Evolutionary conservation across 306 rosid genomes (phyloP), one percentile per base, ranked within the genome.

Genomic region (Cucumis melo): DNA sequence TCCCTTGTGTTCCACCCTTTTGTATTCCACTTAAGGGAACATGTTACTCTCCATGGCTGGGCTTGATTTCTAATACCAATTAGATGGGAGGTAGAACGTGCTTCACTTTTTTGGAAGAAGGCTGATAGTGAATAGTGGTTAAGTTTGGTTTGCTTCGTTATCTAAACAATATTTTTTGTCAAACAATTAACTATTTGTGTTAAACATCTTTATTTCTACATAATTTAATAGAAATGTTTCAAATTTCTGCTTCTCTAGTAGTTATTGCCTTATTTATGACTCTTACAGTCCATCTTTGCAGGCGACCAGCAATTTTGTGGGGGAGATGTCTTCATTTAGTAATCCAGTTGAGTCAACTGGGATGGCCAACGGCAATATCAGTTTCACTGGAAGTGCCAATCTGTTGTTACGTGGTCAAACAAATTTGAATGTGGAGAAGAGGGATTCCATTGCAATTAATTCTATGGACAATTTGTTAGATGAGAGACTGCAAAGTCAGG

Each of bases 401-500:
- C 77, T 79, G 80, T 85, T 79, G 73, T 70, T 85, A 62, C 80
- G 29, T 36, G 78, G 78, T 84, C 93, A 83, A 77, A 59, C 65
- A 73, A 82, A 85, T 81, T 80, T 81, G 81, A 79, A 85, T 77
- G 80, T 60, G 54, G 83, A 77, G 86, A 80, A 61, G 74, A 83
- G 44, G 65, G 60, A 82, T 79, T 78, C 78, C 67, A 71, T 77
- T 57, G 67, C 87, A 64, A 66, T 58, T 76, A 79, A 73, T 78
- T 84, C 87, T 55, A 46, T 36, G 75, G 78, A 82, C 56, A 74
- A 70, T 75, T 76, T 78, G 82, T 85, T 75, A 68, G 79, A 81
- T 81, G 86, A 75, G 24, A 83, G 85, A 79, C 84, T 94, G 89
- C 89, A 84, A 71, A 87, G 90, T 77, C 97, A 90, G 91, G 93